Percentiles rank a stretch among this genome's conserved stretches.
Evolutionary conservation across 768 basidiomycete species (phyloP).

Genomic region (Porpolomopsis calyptriformis): DNA sequence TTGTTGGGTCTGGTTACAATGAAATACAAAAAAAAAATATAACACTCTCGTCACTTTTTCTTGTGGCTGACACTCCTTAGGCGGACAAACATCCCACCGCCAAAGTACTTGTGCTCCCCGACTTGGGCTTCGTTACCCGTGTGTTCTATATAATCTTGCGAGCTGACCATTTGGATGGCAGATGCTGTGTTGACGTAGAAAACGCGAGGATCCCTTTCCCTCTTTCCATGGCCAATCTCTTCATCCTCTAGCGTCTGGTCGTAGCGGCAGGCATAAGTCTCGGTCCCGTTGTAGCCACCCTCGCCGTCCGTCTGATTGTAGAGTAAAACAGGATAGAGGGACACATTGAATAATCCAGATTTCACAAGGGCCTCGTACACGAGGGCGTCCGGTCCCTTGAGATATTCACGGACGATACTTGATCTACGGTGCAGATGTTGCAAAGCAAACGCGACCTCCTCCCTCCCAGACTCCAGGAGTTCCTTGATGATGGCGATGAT

Average conservation of each 20-base stretch:
- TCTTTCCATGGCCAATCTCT: background rate
- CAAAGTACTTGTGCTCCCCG: conserved; percentile 5
- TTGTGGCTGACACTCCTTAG: no score
- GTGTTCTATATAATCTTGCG: background rate
- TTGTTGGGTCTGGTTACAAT: no score
- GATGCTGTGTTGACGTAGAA: conserved; percentile 2
- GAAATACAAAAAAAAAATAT: no score
- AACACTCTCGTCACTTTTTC: no score
- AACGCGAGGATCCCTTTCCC: background rate
- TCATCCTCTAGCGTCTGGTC: background rate
- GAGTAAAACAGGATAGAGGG: conserved; percentile 3
- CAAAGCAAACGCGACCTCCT: conserved; percentile 10
- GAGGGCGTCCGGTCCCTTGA: conserved; percentile 12
- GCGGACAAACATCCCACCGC: conserved; percentile 3
- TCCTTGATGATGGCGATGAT: background rate
- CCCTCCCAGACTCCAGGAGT: background rate
- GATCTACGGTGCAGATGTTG: conserved; percentile 12
- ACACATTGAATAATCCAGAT: conserved; percentile 3
- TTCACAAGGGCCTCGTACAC: conserved; percentile 8
- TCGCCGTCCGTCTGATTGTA: background rate
- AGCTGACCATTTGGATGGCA: background rate
- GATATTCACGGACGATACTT: conserved; percentile 10
- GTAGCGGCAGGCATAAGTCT: background rate
- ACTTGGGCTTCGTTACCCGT: conserved; percentile 2
- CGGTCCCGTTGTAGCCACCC: background rate